Conservation (phyloP, 164 flowering plant species). For the Aristolochia contorta region DNA sequence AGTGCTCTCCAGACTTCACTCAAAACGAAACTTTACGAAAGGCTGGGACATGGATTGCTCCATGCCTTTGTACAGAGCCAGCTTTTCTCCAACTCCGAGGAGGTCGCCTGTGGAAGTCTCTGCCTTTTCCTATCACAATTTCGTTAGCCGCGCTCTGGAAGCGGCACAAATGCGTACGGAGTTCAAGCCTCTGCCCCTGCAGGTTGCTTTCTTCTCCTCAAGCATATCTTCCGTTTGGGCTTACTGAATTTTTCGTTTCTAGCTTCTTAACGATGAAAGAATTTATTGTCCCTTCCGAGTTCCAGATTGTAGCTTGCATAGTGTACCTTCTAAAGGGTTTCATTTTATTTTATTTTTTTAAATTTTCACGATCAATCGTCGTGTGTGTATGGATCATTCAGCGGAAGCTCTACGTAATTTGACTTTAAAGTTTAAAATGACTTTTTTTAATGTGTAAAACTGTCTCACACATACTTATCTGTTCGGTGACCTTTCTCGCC, state of each 20-base stretch:
- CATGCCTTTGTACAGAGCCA: too few species aligned
- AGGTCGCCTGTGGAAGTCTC: constrained; percentile 8
- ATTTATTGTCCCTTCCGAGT: not conserved
- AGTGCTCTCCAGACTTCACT: too few species aligned
- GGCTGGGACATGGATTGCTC: too few species aligned
- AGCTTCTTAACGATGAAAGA: not conserved
- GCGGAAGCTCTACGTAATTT: not conserved
- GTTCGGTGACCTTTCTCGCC: too few species aligned
- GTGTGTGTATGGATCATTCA: not conserved
- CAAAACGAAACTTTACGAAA: too few species aligned
- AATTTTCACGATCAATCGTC: not conserved
- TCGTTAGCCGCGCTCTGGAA: constrained; percentile 44
- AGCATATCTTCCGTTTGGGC: not conserved
- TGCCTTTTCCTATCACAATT: constrained; percentile 51
- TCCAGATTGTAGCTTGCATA: not conserved
- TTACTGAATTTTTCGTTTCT: not conserved
- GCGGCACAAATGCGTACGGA: constrained; percentile 37
- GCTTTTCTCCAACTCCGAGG: not conserved
- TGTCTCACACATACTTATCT: too few species aligned
- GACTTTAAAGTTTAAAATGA: too few species aligned
- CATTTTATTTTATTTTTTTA: too few species aligned
- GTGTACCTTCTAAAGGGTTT: not conserved
- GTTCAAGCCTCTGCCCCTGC: constrained; percentile 48
- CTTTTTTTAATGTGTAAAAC: too few species aligned
- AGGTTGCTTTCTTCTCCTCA: constrained; percentile 22